phyloP scores from a whole-genome alignment of 176 grass and related monocot species.

The Carex scoparia region DNA sequence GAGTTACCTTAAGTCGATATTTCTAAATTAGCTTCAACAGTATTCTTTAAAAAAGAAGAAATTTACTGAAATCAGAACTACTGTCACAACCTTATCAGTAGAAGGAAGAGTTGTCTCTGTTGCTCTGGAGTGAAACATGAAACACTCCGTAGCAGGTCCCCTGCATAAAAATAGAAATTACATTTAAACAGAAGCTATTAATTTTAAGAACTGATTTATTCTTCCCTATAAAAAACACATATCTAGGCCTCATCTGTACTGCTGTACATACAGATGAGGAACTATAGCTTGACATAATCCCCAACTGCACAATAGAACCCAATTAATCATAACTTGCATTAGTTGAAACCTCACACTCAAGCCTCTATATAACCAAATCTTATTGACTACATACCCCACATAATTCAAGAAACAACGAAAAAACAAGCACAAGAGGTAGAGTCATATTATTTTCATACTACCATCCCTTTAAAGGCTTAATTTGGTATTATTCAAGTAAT shows the following conservation, averaged over 20 bases:
- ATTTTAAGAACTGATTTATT: not conserved
- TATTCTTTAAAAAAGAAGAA: not conserved
- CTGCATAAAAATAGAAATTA: constrained; percentile 46
- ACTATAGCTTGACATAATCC: no score
- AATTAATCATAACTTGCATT: not conserved
- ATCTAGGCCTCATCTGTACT: not conserved
- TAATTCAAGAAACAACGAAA: not conserved
- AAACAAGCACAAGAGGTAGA: not conserved
- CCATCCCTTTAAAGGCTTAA: not conserved
- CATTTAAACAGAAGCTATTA: not conserved
- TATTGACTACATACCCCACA: not conserved
- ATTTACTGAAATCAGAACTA: not conserved
- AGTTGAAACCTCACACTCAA: not conserved
- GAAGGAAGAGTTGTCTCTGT: constrained; percentile 38
- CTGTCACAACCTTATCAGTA: constrained; percentile 46
- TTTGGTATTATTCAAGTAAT: not conserved
- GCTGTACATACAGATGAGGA: not conserved
- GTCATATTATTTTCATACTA: not conserved
- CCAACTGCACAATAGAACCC: no score
- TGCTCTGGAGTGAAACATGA: constrained; percentile 86
- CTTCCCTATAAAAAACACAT: not conserved
- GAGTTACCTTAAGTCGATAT: not conserved
- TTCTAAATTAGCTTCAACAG: not conserved
- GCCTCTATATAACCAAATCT: not conserved
- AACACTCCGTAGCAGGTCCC: constrained; percentile 83